Conservation (phyloP, 345 rosid genomes). For the Syzygium aqueum region DNA sequence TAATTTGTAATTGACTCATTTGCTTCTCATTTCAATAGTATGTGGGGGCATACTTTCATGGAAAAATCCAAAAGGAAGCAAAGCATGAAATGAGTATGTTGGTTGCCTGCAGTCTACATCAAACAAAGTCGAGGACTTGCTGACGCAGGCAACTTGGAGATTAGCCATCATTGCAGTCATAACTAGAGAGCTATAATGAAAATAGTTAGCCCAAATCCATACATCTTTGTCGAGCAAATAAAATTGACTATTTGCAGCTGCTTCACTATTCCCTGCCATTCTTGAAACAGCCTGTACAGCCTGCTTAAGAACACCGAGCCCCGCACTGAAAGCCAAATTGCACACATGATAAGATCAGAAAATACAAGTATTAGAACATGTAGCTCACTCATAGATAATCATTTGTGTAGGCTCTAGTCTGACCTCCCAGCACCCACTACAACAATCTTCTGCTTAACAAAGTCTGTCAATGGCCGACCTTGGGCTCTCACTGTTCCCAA, state of each 20-base stretch:
- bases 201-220: constrained; percentile 12
- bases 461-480: constrained; percentile 76
- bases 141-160: background rate
- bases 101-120: background rate
- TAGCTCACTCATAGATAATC: background rate
- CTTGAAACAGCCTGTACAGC: constrained; percentile 70
- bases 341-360: background rate
- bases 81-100: background rate
- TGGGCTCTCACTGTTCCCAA: constrained; percentile 93
- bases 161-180: background rate
- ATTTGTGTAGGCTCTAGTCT: constrained; percentile 1
- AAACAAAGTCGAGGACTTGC: background rate
- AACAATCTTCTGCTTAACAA: constrained; percentile 88
- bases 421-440: constrained; percentile 99
- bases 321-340: constrained; percentile 58
- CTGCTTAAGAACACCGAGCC: constrained; percentile 89
- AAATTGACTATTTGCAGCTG: constrained; percentile 41
- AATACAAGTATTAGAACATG: background rate
- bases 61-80: background rate
- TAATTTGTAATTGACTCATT: background rate
- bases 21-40: background rate
- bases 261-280: constrained; percentile 62
- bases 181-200: background rate
- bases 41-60: background rate
- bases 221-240: constrained; percentile 93